Conservation (phyloP, 495 filamentous ascomycete species). For the Parmelia sp. region DNA sequence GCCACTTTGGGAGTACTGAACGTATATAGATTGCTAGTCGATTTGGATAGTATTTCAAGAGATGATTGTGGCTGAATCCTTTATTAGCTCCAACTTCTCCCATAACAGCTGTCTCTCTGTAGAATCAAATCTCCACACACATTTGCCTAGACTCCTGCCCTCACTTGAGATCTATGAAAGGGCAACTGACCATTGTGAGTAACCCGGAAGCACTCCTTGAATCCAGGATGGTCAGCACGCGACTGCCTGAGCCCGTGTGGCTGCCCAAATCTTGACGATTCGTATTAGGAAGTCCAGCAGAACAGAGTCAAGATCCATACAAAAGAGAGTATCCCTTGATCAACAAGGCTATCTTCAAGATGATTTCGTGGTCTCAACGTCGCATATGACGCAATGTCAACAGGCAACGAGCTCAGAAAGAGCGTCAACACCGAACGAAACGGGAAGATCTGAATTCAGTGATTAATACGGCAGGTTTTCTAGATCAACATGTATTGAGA, state of each 20-base stretch:
- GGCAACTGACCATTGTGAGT: neutral
- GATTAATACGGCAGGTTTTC: neutral
- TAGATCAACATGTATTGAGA: neutral
- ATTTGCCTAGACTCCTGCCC: neutral
- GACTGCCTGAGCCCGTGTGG: no score
- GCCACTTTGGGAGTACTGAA: slow-evolving; percentile 1
- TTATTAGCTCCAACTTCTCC: neutral
- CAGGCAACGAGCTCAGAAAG: neutral
- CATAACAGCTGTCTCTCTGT: neutral
- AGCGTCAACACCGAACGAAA: neutral
- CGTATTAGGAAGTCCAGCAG: no score
- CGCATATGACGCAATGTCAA: neutral
- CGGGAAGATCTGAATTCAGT: neutral
- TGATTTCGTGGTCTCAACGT: neutral
- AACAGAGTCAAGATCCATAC: neutral
- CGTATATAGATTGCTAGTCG: neutral
- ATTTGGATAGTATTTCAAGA: neutral
- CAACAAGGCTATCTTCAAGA: neutral
- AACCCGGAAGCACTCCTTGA: neutral
- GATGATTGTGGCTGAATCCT: neutral
- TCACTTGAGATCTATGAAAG: neutral
- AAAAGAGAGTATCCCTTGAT: neutral
- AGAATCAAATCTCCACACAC: neutral
- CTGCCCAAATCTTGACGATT: neutral
- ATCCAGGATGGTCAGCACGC: neutral